Conservation (phyloP, 1,139 yeast species). For the Yamadazyma songkhlaensis region DNA sequence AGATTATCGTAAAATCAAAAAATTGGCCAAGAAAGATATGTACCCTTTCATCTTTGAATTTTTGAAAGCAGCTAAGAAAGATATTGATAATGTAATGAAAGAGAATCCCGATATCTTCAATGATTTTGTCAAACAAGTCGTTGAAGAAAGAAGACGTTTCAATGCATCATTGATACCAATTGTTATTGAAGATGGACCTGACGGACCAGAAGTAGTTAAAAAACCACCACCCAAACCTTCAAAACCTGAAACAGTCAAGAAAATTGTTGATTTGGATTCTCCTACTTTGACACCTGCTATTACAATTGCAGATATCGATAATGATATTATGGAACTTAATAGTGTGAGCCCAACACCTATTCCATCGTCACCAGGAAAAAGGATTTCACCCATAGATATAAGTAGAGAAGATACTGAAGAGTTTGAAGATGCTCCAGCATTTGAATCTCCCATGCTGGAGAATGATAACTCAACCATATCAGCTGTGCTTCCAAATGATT, state of each 20-base stretch:
- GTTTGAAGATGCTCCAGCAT: conserved; percentile 1
- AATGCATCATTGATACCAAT: conserved; percentile 1
- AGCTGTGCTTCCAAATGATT: background rate
- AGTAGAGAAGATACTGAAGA: background rate
- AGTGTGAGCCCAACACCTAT: background rate
- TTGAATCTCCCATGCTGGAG: background rate
- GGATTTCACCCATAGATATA: background rate
- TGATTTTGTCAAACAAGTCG: conserved; percentile 20
- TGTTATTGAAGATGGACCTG: conserved; percentile 1
- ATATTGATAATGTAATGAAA: conserved; percentile 29
- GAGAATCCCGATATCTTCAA: conserved; percentile 32
- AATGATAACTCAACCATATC: background rate
- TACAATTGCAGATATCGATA: background rate
- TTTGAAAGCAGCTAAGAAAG: conserved; percentile 26
- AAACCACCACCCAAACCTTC: background rate
- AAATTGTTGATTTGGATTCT: conserved; percentile 2
- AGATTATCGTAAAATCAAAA: conserved; percentile 33
- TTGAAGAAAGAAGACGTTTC: background rate
- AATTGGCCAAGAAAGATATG: conserved; percentile 43
- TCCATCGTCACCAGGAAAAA: background rate
- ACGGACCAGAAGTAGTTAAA: background rate
- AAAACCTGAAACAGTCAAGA: background rate
- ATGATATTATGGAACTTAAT: background rate
- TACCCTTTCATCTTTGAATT: conserved; percentile 42
- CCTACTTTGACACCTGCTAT: background rate